Base-by-base conservation (phyloP, 306 rosid species). In the Ormosia emarginata region DNA sequence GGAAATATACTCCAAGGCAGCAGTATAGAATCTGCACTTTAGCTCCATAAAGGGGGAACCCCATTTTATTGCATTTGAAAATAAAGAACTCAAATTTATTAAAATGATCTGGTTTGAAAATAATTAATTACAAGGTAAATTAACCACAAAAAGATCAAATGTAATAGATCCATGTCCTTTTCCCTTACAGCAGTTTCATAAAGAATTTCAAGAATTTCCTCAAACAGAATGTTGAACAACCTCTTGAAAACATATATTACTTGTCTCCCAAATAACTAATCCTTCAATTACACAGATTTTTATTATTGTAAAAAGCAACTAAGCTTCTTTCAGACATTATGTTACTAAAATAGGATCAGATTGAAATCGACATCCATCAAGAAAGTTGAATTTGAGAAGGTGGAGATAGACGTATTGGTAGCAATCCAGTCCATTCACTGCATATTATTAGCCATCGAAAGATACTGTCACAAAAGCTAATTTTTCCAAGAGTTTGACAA, bases 401-500 rank as follows among this genome's bases (percentile, higher is more conserved):
- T 39, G 66, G 66, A 37, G 11, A 59, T 13, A 64, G 44, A 55
- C 40, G 17, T 4, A 30, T 4, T 59, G 52, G 49, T 18, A 62
- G 70, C 33, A 69, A 50, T 66, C 62, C 37, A 61, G 47, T 47
- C 40, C 59, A 47, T 75, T 33, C 53, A 44, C 67, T 46, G 6
- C 4, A 24, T 36, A 39, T 67, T 46, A 34, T 85, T 67, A 74
- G 62, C 13, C 83, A 69, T 83, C 87, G 66, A 56, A 65, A 40
- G 75, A 75, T 32, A 87, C 24, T 11, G 72, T 57, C 39, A 74
- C 70, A 18, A 76, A 58, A 78, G 83, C 79, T 30, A 65, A 81
- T 6, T 79, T 77, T 87, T 85, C 86, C 79, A 90, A 81, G 70
- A 87, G 64, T 15, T 40, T 47, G 49, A 77, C 90, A 56, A 79